A percentile compares a stretch with the other conserved stretches of the same genome.
Evolutionary conservation across 768 basidiomycete genomes (phyloP).

Genomic region (Coprinopsis cinerea): DNA sequence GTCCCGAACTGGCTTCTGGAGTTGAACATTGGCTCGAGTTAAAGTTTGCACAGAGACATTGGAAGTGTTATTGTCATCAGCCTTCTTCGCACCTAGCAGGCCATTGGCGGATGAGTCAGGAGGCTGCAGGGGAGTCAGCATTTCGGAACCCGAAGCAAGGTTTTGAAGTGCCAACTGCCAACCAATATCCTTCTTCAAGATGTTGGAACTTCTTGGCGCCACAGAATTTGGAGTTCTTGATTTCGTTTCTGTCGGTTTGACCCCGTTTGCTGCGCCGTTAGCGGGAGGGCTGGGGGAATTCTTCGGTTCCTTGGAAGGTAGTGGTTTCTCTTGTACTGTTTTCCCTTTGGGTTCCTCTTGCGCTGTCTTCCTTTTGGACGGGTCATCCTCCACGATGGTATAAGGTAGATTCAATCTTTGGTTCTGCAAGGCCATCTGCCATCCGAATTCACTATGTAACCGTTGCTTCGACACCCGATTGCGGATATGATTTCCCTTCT

Average conservation of each 20-base stretch:
- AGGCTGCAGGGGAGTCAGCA: not conserved
- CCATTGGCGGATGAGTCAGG: not conserved
- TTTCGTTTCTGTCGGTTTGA: no score
- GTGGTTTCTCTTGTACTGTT: no score
- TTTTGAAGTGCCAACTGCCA: conserved; percentile 11
- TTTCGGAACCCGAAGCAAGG: not conserved
- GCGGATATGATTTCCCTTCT: not conserved
- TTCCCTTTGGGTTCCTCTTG: no score
- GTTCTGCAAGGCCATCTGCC: conserved; percentile 8
- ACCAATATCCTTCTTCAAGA: conserved; percentile 9
- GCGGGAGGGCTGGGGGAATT: no score
- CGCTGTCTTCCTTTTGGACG: no score
- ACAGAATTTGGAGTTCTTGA: no score
- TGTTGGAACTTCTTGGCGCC: no score
- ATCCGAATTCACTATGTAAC: conserved; percentile 9
- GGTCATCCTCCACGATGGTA: not conserved
- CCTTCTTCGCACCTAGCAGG: not conserved
- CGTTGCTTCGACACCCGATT: not conserved
- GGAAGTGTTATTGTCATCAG: not conserved
- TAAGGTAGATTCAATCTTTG: no score
- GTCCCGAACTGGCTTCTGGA: conserved; percentile 7
- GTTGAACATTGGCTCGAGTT: conserved; percentile 1
- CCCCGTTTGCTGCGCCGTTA: no score
- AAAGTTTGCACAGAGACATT: not conserved
- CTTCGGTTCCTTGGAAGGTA: no score